Evolutionary conservation across 805 yeast genomes (phyloP), one percentile per base, ranked within the genome.

Genomic region (Candida germanica): DNA sequence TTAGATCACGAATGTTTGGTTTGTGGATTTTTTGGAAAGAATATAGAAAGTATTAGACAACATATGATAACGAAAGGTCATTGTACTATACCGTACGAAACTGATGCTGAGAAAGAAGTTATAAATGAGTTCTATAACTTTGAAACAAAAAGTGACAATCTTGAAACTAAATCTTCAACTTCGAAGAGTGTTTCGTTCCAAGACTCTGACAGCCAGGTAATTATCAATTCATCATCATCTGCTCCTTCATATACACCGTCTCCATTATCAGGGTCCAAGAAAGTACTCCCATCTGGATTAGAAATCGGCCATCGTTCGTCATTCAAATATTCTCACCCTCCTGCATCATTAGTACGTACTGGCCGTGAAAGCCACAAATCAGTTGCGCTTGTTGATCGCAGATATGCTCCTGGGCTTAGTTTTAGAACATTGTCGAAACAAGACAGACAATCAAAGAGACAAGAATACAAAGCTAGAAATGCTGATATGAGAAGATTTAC

Each of bases 301-400:
- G 77, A 79, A 31, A 76, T 85, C 1, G 95, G 96, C 0, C 96
- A 91, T 57, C 71, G 98, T 45, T 70, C 88, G 1, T 66, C 85
- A 50, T 74, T 76, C 33, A 69, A 91, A 43, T 80, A 77, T 54
- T 80, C 80, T 59, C 79, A 83, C 53, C 95, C 85, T 59, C 76
- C 77, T 9, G 46, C 46, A 12, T 27, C 43, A 6, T 35, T 42
- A 14, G 26, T 44, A 2, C 24, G 43, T 8, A 58, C 51, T n/a
- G 3, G 28, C 5, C 64, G 69, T 17, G 91, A 85, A 26, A 81
- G 88, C 18, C 80, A 76, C 50, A 77, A 79, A 28, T 82, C 96
- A 0, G 80, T 88, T 25, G 75, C 86, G 17, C 78, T 87, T 10
- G 87, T 82, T 5, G 95, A 89, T 49, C 71, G 83, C 38, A 69